Evolutionary conservation across 1,139 yeast species (phyloP).

Genomic region (Debaryomyces udenii): DNA sequence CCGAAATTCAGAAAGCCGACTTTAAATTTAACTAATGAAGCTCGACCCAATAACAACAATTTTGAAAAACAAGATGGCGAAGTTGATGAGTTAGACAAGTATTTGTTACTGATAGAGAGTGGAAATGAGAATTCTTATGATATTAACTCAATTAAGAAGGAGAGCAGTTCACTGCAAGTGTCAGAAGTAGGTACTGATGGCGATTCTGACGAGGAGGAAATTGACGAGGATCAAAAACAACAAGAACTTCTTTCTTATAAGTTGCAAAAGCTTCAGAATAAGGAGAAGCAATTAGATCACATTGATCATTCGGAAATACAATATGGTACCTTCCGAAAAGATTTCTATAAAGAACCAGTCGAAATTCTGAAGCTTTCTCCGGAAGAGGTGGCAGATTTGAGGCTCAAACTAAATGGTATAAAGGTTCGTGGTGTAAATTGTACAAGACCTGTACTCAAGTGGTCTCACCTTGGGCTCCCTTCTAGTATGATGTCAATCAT

Average conservation of each 20-base stretch:
- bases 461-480: constrained; percentile 85
- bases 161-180: neutral
- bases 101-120: constrained; percentile 12
- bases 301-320: constrained; percentile 51
- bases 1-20: constrained; percentile 33
- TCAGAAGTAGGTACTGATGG: constrained; percentile 12
- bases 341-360: constrained; percentile 67
- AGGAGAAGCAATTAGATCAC: constrained; percentile 35
- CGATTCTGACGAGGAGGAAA: constrained; percentile 22
- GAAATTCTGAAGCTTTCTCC: constrained; percentile 49
- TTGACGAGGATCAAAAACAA: constrained; percentile 26
- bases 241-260: constrained; percentile 28
- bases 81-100: constrained; percentile 27
- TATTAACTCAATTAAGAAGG: too few relatives aligned
- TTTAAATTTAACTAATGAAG: constrained; percentile 10
- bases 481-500: constrained; percentile 56
- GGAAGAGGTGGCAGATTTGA: constrained; percentile 57
- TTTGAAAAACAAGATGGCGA: constrained; percentile 16
- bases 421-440: constrained; percentile 59
- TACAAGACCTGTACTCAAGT: constrained; percentile 70
- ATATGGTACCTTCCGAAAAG: constrained; percentile 59
- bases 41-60: neutral
- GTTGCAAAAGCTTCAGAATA: constrained; percentile 36
- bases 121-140: neutral
- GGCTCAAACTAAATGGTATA: constrained; percentile 64